phyloP scores from a whole-genome alignment of 352 stramenopile species.

The Phytophthora rubi region DNA sequence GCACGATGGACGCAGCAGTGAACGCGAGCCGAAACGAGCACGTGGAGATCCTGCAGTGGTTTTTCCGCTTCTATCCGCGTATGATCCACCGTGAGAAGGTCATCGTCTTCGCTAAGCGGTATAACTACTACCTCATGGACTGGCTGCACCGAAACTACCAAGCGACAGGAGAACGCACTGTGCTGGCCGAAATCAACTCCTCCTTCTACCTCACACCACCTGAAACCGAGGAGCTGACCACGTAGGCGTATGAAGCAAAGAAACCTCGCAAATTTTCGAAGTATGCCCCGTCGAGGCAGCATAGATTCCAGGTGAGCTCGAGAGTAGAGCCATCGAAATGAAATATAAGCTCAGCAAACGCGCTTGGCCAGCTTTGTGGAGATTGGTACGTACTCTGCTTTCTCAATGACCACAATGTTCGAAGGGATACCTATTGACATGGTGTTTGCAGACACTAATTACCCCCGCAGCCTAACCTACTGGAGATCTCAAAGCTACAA shows the following conservation, averaged over 20 bases:
- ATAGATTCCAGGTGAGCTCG: constrained; percentile 8
- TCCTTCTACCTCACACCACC: constrained; percentile 44
- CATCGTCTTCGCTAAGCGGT: constrained; percentile 47
- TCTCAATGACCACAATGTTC: not conserved
- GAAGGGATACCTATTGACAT: not conserved
- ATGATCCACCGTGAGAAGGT: constrained; percentile 49
- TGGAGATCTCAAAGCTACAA: constrained; percentile 25
- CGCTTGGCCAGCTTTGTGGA: not conserved
- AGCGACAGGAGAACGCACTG: constrained; percentile 37
- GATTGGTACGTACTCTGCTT: not conserved
- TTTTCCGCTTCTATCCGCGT: constrained; percentile 43
- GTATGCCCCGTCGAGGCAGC: not conserved
- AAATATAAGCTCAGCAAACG: constrained; percentile 3
- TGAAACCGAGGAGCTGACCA: constrained; percentile 28
- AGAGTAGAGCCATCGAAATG: constrained; percentile 12
- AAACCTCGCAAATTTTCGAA: not conserved
- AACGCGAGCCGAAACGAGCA: constrained; percentile 44
- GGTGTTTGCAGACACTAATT: not conserved
- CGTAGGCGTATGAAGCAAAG: constrained; percentile 7
- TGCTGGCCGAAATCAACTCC: constrained; percentile 45
- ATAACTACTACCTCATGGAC: constrained; percentile 53
- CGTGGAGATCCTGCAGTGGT: constrained; percentile 46
- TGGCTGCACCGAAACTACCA: constrained; percentile 50
- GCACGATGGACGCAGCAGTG: constrained; percentile 41
- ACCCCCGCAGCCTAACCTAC: not conserved